Percentiles rank a stretch among this genome's conserved stretches.
Evolutionary conservation across 2,329 filamentous ascomycete species (phyloP).

Genomic region (Sclerotiophoma versabilis): DNA sequence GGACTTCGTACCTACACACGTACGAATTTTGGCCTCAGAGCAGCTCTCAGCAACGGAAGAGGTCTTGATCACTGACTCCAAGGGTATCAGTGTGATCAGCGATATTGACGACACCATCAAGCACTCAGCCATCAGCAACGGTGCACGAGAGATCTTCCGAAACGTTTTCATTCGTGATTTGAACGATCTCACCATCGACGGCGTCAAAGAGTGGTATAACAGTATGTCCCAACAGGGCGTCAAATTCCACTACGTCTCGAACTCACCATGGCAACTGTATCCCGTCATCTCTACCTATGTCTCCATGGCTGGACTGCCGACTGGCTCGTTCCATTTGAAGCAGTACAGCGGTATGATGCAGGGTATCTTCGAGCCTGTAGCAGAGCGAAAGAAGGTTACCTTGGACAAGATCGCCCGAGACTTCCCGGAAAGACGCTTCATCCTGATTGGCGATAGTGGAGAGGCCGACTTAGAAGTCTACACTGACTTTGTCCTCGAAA

Average conservation of each 20-base stretch:
- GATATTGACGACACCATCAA: slow-evolving; percentile 99
- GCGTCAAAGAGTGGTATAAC: slow-evolving; percentile 89
- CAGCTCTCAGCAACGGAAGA: slow-evolving; percentile 81
- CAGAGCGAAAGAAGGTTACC: slow-evolving; percentile 89
- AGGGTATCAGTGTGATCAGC: slow-evolving; percentile 90
- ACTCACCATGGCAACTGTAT: slow-evolving; percentile 97
- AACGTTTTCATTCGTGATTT: slow-evolving; percentile 94
- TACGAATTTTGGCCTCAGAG: slow-evolving; percentile 86
- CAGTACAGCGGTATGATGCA: slow-evolving; percentile 97
- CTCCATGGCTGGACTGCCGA: slow-evolving; percentile 77
- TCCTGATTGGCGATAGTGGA: slow-evolving; percentile 93
- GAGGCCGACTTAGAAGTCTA: slow-evolving; percentile 98
- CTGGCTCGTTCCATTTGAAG: slow-evolving; percentile 92
- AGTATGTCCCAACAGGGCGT: slow-evolving; percentile 80
- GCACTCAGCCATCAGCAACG: slow-evolving; percentile 85
- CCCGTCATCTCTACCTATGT: slow-evolving; percentile 89
- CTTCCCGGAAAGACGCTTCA: slow-evolving; percentile 87
- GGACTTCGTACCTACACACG: slow-evolving; percentile 88
- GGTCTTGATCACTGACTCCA: slow-evolving; percentile 76
- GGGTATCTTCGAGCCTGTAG: slow-evolving; percentile 96
- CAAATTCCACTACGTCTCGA: slow-evolving; percentile 96
- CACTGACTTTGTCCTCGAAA: slow-evolving; percentile 84
- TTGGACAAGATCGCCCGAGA: slow-evolving; percentile 85
- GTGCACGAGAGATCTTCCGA: slow-evolving; percentile 92
- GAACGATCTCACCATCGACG: slow-evolving; percentile 79